phyloP scores from a whole-genome alignment of 192 early-diverging fungal species.

The Coemansia sp. region DNA sequence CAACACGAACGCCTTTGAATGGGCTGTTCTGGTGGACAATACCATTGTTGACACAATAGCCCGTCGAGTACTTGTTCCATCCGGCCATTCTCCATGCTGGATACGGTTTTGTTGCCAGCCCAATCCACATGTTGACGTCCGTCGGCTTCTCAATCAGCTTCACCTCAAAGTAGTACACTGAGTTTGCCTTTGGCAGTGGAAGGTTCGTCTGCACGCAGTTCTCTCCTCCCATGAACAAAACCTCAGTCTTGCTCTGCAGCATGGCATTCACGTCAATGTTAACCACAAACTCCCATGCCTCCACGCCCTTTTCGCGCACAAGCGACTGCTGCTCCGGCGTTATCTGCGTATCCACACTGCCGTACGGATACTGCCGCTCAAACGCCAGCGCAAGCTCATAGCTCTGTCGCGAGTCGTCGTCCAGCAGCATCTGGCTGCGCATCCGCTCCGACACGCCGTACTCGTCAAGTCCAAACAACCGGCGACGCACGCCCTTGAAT shows the following conservation, averaged over 20 bases:
- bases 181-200: conserved; percentile 75
- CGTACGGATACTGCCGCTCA: conserved; percentile 71
- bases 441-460: conserved; percentile 49
- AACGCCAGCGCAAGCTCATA: conserved; percentile 61
- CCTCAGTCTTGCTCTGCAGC: conserved; percentile 71
- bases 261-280: conserved; percentile 63
- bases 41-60: conserved; percentile 69
- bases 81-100: conserved; percentile 72
- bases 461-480: conserved; percentile 41
- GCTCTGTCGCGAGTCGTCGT: conserved; percentile 57
- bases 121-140: conserved; percentile 67
- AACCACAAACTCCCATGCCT: conserved; percentile 81
- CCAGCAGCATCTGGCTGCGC: conserved; percentile 46
- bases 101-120: conserved; percentile 75
- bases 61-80: conserved; percentile 75
- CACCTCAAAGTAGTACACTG: conserved; percentile 83
- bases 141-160: conserved; percentile 76
- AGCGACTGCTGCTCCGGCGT: conserved; percentile 72
- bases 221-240: conserved; percentile 71
- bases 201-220: conserved; percentile 79
- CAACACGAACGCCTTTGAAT: conserved; percentile 64
- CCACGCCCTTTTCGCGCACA: conserved; percentile 81
- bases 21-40: conserved; percentile 68
- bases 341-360: conserved; percentile 74
- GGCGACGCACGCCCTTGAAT: conserved; percentile 25